A percentile compares a stretch with the other conserved stretches of the same genome.
These are phyloP conservation scores for Hypoxylon sp. DNA, from an alignment of 2,329 filamentous ascomycete genomes.

Conservation along the genomic window DNA sequence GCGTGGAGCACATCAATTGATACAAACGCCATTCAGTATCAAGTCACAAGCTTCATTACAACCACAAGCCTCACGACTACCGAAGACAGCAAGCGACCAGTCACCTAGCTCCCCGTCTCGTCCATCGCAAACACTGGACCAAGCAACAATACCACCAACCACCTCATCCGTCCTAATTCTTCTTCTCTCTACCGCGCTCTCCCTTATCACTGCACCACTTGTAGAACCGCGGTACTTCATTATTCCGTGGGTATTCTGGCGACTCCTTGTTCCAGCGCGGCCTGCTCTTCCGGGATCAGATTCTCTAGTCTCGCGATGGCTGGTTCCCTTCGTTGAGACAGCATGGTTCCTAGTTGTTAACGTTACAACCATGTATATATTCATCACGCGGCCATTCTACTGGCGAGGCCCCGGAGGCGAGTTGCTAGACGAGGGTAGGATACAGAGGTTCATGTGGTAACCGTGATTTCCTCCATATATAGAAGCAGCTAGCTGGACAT, in stretches of 20 bases:
- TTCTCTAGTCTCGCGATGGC: conserved; percentile 14
- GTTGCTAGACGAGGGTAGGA: conserved; percentile 67
- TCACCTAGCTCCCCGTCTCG: conserved; percentile 45
- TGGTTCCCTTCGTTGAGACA: conserved; percentile 70
- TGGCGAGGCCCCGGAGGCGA: conserved; percentile 72
- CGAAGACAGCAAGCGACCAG: conserved; percentile 46
- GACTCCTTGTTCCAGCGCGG: conserved; percentile 78
- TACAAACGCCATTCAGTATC: conserved; percentile 38
- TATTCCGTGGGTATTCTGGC: conserved; percentile 93
- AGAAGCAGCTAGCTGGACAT: neutral
- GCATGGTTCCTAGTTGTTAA: conserved; percentile 79
- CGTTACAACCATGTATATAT: conserved; percentile 76
- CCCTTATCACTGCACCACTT: conserved; percentile 88
- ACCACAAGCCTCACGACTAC: conserved; percentile 9
- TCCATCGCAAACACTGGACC: conserved; percentile 26
- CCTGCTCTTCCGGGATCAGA: conserved; percentile 13
- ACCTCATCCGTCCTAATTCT: conserved; percentile 70
- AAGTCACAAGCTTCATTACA: neutral
- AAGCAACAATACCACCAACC: conserved; percentile 51
- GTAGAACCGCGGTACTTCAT: conserved; percentile 98
- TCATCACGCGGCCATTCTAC: conserved; percentile 76
- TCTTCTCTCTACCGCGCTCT: conserved; percentile 79
- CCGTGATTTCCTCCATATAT: neutral
- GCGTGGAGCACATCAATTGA: conserved; percentile 8
- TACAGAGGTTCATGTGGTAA: conserved; percentile 89